Evolutionary conservation across 208 protist genomes (phyloP).

Genomic region (Wallacemonas collosoma): DNA sequence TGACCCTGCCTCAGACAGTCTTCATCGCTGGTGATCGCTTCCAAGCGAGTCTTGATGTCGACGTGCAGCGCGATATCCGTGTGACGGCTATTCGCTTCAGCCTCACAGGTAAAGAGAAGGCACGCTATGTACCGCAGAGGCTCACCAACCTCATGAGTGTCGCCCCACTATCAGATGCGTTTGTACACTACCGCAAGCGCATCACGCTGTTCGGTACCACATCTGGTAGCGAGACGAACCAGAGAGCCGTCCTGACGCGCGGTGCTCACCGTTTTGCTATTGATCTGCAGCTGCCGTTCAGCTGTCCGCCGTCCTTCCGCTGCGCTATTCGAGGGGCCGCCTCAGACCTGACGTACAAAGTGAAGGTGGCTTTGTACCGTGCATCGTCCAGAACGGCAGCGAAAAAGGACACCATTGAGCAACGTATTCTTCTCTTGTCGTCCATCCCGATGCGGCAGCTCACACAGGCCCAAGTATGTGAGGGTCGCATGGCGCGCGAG

Average conservation of each 20-base stretch:
- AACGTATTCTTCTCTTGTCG: background rate
- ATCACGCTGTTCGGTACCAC: background rate
- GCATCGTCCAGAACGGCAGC: background rate
- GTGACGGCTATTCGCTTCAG: background rate
- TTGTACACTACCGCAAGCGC: conserved; percentile 1
- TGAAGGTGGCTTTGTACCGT: background rate
- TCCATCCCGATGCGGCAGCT: background rate
- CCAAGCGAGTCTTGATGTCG: background rate
- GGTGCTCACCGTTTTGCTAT: background rate
- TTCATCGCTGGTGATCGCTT: background rate
- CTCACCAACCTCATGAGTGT: background rate
- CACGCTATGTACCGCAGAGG: background rate
- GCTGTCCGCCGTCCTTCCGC: background rate
- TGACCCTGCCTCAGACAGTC: background rate
- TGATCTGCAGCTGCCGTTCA: background rate
- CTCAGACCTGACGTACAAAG: background rate
- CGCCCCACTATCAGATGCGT: background rate
- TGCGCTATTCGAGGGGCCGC: background rate
- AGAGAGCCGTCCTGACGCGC: background rate
- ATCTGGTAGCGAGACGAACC: background rate
- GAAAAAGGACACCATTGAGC: background rate
- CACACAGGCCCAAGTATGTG: background rate
- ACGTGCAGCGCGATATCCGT: background rate
- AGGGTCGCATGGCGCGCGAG: background rate
- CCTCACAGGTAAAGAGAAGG: background rate